Base-by-base conservation (phyloP, 2,329 filamentous ascomycete species). In the Alternaria solani region DNA sequence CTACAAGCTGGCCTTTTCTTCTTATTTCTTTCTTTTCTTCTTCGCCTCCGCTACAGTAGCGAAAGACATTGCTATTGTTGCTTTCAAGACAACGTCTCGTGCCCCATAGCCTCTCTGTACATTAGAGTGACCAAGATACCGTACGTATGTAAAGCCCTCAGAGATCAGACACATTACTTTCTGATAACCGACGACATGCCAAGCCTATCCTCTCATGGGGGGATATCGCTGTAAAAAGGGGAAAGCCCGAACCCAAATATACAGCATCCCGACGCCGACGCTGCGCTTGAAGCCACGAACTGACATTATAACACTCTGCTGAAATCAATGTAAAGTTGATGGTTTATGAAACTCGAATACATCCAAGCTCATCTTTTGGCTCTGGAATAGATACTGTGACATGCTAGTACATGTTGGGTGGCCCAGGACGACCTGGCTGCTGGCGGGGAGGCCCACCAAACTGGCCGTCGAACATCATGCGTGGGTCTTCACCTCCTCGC, bases 391-490 rank as follows among this genome's bases (percentile, higher is more conserved):
- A 49, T 20, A 26, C 30, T 49, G 20, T 20, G 8, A 49, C 30
- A 49, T n/a, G 46, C 46, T 72, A 75, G 60, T 75, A 75, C 73
- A 75, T 75, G 53, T 73, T 75, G 18, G 73, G 73, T 36, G 73
- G 71, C 41, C 71, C 71, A 2, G 71, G 74, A 46, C 74, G 66
- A 36, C 72, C 68, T 54, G 67, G 71, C 53, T 69, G 69, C 42
- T 71, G 71, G 51, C 71, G 55, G 5, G 67, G 70, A 14, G 71
- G 73, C n/a, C 69, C 74, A 7, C 69, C 72, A 48, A 75, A 78
- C 44, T 75, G 74, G 47, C 72, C 68, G 8, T 75, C 76, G 39
- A 78, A 77, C 75, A 78, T 75, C 69, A 78, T 72, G 39, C 75
- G 66, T 2, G 75, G 74, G 51, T 78, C 76, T 39, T 77, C 73